Conservation (phyloP, 2,329 filamentous ascomycete species). For the Blastomyces emzantsi region DNA sequence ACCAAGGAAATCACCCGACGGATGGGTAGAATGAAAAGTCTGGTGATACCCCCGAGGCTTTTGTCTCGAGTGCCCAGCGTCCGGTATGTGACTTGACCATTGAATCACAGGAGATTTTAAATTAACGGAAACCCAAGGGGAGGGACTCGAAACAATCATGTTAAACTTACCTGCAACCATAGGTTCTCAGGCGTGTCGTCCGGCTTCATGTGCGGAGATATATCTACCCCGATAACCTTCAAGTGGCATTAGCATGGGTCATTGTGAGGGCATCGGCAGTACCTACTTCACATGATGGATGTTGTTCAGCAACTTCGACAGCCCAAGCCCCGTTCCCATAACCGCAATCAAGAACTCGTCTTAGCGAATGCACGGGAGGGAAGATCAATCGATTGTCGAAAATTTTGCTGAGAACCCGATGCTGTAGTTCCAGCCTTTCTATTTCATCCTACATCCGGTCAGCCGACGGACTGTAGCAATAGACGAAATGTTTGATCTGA, state of each 20-base stretch:
- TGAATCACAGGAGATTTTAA: background rate
- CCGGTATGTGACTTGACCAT: background rate
- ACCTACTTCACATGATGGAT: slow-evolving; percentile 57
- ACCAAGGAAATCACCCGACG: slow-evolving; percentile 6
- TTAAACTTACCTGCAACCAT: slow-evolving; percentile 49
- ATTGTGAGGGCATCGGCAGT: background rate
- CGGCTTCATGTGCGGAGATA: slow-evolving; percentile 60
- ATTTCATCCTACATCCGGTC: slow-evolving; percentile 52
- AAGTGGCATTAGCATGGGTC: slow-evolving; percentile 2
- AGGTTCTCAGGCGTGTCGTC: slow-evolving; percentile 57
- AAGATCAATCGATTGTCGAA: slow-evolving; percentile 63
- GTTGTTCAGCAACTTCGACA: slow-evolving; percentile 54
- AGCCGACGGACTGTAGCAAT: slow-evolving; percentile 6
- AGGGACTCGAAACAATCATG: background rate
- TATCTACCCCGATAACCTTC: slow-evolving; percentile 62
- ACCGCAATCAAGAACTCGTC: slow-evolving; percentile 61
- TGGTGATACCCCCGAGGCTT: background rate
- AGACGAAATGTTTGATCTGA: slow-evolving; percentile 10
- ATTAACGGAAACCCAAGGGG: background rate
- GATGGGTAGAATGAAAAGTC: background rate
- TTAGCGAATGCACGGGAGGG: slow-evolving; percentile 51
- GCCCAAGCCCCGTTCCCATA: slow-evolving; percentile 66
- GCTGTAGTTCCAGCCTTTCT: slow-evolving; percentile 55
- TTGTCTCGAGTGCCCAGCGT: no score
- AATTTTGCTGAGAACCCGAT: slow-evolving; percentile 52